phyloP scores from a whole-genome alignment of 192 early-diverging fungal genomes.

The Backusella mclennaniae region DNA sequence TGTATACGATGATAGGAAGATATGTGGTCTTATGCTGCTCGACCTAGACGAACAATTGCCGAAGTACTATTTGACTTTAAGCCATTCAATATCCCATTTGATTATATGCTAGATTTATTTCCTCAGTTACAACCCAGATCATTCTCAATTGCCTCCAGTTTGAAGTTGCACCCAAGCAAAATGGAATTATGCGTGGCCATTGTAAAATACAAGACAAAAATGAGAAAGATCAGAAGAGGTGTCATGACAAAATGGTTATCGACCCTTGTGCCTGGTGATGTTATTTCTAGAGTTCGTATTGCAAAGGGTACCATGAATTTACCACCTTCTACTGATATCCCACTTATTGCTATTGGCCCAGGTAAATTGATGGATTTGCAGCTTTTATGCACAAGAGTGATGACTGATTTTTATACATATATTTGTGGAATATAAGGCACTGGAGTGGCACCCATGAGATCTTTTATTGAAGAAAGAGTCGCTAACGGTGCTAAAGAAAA shows the following conservation, averaged over 20 bases:
- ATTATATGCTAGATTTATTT: constrained; percentile 85
- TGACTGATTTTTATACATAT: background rate
- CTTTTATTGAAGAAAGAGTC: constrained; percentile 65
- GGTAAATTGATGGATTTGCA: constrained; percentile 37
- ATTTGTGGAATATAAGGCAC: constrained; percentile 53
- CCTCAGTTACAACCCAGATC: constrained; percentile 74
- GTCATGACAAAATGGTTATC: constrained; percentile 82
- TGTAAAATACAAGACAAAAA: constrained; percentile 80
- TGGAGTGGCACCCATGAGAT: constrained; percentile 90
- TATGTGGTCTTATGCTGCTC: constrained; percentile 82
- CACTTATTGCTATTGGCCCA: constrained; percentile 82
- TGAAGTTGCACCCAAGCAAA: constrained; percentile 39
- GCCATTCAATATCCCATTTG: constrained; percentile 65
- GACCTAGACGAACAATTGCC: constrained; percentile 72
- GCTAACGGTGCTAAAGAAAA: constrained; percentile 55
- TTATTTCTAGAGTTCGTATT: constrained; percentile 46
- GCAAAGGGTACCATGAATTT: constrained; percentile 65
- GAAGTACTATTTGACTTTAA: constrained; percentile 88
- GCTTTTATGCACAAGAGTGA: background rate
- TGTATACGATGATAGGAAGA: constrained; percentile 63
- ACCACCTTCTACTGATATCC: constrained; percentile 52
- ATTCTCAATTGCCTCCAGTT: constrained; percentile 85
- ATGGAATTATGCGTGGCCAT: constrained; percentile 84
- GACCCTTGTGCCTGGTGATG: constrained; percentile 38
- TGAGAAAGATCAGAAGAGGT: constrained; percentile 72